phyloP scores from a whole-genome alignment of 2,329 filamentous ascomycete genomes.

The Annulohypoxylon truncatum region DNA sequence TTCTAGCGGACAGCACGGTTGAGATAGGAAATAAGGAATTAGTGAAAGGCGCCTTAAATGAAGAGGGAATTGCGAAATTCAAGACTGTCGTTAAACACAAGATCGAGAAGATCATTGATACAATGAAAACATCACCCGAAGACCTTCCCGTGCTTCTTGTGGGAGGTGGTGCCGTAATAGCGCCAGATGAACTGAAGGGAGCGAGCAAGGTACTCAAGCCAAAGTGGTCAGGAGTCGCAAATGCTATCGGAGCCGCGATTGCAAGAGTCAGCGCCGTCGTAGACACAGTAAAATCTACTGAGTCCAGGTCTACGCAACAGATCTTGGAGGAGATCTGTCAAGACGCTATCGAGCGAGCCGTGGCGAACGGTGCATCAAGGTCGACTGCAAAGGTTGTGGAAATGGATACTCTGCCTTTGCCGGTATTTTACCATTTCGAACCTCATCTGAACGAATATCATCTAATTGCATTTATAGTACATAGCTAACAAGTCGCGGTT shows the following conservation, averaged over 20 bases:
- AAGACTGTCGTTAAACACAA: slow-evolving; percentile 44
- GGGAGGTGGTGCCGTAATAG: slow-evolving; percentile 71
- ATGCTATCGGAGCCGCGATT: slow-evolving; percentile 73
- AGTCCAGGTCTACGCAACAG: slow-evolving; percentile 53
- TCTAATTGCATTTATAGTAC: slow-evolving; percentile 52
- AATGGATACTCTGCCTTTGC: slow-evolving; percentile 65
- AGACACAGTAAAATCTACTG: slow-evolving; percentile 63
- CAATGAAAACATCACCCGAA: slow-evolving; percentile 71
- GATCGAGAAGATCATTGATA: slow-evolving; percentile 60
- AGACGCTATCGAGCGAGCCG: slow-evolving; percentile 58
- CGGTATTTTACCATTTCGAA: slow-evolving; percentile 48
- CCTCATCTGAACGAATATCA: background rate
- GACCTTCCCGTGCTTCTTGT: slow-evolving; percentile 71
- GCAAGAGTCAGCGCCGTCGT: slow-evolving; percentile 67
- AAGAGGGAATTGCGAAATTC: slow-evolving; percentile 41
- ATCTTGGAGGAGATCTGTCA: slow-evolving; percentile 54
- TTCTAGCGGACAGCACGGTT: slow-evolving; percentile 50
- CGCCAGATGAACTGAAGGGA: slow-evolving; percentile 65
- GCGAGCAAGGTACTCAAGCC: slow-evolving; percentile 68
- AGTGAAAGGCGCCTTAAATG: slow-evolving; percentile 43
- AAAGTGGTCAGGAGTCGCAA: slow-evolving; percentile 68
- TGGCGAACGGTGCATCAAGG: slow-evolving; percentile 58
- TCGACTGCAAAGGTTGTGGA: slow-evolving; percentile 62
- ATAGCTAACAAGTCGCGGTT: slow-evolving; percentile 65
- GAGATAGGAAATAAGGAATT: slow-evolving; percentile 56